Percentiles rank a stretch among this genome's conserved stretches.
phyloP scores from a whole-genome alignment of 192 early-diverging fungal species.

The Gryganskiella cystojenkinii region DNA sequence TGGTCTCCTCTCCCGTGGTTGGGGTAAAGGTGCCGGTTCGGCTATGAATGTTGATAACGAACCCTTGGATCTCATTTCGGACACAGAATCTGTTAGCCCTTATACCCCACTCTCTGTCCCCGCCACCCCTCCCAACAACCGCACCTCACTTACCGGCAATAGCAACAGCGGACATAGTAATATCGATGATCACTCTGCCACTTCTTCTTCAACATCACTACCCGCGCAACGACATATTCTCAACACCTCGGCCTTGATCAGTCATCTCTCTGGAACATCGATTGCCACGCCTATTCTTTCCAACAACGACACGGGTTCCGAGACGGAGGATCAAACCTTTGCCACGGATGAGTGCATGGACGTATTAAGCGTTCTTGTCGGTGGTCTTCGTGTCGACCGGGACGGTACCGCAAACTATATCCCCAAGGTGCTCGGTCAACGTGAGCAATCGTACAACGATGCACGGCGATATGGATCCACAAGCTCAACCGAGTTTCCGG shows the following conservation, averaged over 20 bases:
- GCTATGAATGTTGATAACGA: conserved; percentile 11
- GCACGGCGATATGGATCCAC: conserved; percentile 25
- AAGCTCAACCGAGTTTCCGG: conserved; percentile 9
- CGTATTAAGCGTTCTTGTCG: conserved; percentile 33
- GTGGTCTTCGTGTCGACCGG: conserved; percentile 33
- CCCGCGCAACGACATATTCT: neutral
- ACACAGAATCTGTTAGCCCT: conserved; percentile 19
- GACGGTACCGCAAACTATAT: conserved; percentile 40
- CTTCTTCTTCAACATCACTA: conserved; percentile 2
- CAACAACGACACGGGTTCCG: conserved; percentile 11
- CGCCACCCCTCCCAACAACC: conserved; percentile 39
- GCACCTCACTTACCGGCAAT: neutral
- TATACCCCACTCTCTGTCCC: conserved; percentile 51
- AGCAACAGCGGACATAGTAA: neutral
- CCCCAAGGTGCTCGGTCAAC: conserved; percentile 28
- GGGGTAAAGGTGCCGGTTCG: conserved; percentile 13
- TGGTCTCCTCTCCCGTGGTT: conserved; percentile 42
- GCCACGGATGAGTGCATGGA: conserved; percentile 38
- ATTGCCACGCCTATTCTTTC: conserved; percentile 22
- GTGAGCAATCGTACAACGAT: conserved; percentile 46
- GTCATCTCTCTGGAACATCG: conserved; percentile 32
- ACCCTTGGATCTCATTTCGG: conserved; percentile 14
- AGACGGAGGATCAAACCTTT: conserved; percentile 14
- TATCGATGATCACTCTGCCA: conserved; percentile 5
- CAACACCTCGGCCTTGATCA: neutral